phyloP scores from a whole-genome alignment of 1,284 basidiomycete genomes.

The Takashimella koratensis region DNA sequence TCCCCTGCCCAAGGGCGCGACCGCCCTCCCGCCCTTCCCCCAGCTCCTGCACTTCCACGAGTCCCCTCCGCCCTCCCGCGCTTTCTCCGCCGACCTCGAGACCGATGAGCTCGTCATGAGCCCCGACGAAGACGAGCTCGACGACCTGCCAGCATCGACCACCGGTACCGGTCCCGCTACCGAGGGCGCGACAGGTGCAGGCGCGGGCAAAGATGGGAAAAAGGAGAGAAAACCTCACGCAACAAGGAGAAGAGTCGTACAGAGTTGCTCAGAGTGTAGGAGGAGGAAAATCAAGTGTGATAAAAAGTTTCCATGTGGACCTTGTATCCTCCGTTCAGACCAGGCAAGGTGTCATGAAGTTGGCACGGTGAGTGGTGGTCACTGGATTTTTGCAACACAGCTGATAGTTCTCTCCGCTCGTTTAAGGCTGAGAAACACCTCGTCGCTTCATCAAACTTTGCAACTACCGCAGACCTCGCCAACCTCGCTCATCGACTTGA shows the following conservation, averaged over 20 bases:
- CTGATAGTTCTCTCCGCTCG: too few relatives aligned
- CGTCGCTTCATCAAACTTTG: conserved; percentile 37
- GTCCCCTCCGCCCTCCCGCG: conserved; percentile 11
- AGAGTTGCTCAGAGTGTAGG: conserved; percentile 51
- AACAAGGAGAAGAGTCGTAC: conserved; percentile 45
- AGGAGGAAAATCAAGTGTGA: conserved; percentile 50
- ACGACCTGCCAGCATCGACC: conserved; percentile 1
- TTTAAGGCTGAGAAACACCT: conserved; percentile 43
- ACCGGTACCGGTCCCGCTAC: not conserved
- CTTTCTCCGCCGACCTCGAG: conserved; percentile 8
- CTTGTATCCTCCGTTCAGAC: conserved; percentile 46
- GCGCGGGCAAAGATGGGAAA: conserved; percentile 16
- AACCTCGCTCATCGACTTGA: conserved; percentile 46
- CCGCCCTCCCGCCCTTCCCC: conserved; percentile 36
- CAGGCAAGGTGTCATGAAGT: conserved; percentile 49
- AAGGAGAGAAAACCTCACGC: conserved; percentile 41
- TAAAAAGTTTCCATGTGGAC: conserved; percentile 40
- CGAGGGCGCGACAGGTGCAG: not conserved
- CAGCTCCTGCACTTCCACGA: conserved; percentile 33
- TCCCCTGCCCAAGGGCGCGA: conserved; percentile 19
- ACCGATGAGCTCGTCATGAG: conserved; percentile 17
- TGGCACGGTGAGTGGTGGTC: conserved; percentile 38
- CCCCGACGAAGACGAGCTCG: conserved; percentile 23
- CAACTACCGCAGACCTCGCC: conserved; percentile 44
- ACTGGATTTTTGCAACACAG: too few relatives aligned